Evolutionary conservation across 2,329 filamentous ascomycete genomes (phyloP).

Genomic region (Laburnicola sp.): DNA sequence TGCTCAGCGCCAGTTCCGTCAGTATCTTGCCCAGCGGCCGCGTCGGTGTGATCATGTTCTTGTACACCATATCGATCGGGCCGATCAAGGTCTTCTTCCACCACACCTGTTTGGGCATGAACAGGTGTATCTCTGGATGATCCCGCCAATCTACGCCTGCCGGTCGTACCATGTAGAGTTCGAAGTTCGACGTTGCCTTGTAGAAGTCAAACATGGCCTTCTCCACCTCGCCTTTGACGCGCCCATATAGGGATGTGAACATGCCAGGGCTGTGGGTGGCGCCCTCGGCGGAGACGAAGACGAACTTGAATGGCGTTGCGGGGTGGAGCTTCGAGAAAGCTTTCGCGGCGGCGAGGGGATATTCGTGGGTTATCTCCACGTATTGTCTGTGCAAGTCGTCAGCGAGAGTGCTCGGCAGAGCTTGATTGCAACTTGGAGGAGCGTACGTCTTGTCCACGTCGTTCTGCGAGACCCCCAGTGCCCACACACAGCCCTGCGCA

Average conservation of each 20-base stretch:
- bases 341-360: slow-evolving; percentile 64
- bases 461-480: slow-evolving; percentile 66
- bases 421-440: not conserved
- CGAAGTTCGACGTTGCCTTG: slow-evolving; percentile 52
- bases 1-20: slow-evolving; percentile 54
- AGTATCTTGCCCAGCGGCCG: slow-evolving; percentile 53
- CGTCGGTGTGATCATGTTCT: slow-evolving; percentile 50
- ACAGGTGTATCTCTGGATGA: slow-evolving; percentile 48
- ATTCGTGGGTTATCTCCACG: slow-evolving; percentile 68
- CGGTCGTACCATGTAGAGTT: slow-evolving; percentile 62
- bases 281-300: slow-evolving; percentile 69
- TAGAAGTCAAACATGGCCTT: slow-evolving; percentile 58
- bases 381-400: slow-evolving; percentile 55
- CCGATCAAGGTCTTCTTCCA: slow-evolving; percentile 26
- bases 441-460: slow-evolving; percentile 62
- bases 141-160: slow-evolving; percentile 58
- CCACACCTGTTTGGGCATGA: slow-evolving; percentile 31
- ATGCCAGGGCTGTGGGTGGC: slow-evolving; percentile 61
- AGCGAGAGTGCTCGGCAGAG: not conserved
- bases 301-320: slow-evolving; percentile 64
- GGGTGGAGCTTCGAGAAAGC: slow-evolving; percentile 59
- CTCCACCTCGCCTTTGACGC: slow-evolving; percentile 71
- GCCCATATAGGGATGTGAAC: slow-evolving; percentile 62
- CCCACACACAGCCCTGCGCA: slow-evolving; percentile 73
- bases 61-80: slow-evolving; percentile 32